phyloP scores from a whole-genome alignment of 108 stramenopile species.

The Fistulifera pelliculosa region DNA sequence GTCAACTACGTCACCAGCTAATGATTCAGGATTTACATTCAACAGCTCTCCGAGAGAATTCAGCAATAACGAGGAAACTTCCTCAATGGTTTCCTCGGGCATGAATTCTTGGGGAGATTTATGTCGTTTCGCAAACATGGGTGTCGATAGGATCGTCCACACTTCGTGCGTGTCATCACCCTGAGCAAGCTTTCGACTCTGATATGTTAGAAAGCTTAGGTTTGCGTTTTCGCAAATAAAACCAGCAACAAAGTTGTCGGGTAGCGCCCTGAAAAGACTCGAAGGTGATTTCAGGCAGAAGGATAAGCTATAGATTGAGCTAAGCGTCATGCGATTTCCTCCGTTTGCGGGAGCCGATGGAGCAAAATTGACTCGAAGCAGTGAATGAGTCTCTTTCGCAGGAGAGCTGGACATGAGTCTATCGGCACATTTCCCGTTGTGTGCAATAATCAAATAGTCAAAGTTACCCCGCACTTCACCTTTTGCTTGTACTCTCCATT shows the following conservation, averaged over 20 bases:
- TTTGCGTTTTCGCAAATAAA: slow-evolving; percentile 58
- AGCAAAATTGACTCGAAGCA: slow-evolving; percentile 65
- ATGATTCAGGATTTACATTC: background rate
- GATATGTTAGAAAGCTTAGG: slow-evolving; percentile 48
- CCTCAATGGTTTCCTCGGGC: slow-evolving; percentile 36
- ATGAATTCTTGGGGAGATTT: slow-evolving; percentile 83
- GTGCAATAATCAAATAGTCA: slow-evolving; percentile 67
- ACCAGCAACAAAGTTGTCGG: slow-evolving; percentile 30
- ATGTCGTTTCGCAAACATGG: slow-evolving; percentile 61
- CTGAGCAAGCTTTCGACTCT: slow-evolving; percentile 49
- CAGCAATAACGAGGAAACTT: slow-evolving; percentile 45
- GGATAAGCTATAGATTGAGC: slow-evolving; percentile 59
- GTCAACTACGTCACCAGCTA: slow-evolving; percentile 21
- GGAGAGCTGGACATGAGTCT: slow-evolving; percentile 77
- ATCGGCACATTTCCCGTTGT: slow-evolving; percentile 90
- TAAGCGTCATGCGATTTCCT: slow-evolving; percentile 74
- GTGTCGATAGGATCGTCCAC: slow-evolving; percentile 70
- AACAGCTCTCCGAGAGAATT: slow-evolving; percentile 39
- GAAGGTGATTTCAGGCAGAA: slow-evolving; percentile 33
- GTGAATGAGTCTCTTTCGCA: slow-evolving; percentile 47
- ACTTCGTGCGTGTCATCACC: slow-evolving; percentile 34
- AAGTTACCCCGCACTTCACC: slow-evolving; percentile 47
- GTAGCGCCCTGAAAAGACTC: slow-evolving; percentile 17
- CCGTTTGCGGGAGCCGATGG: slow-evolving; percentile 52
- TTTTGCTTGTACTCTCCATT: slow-evolving; percentile 51